Base-by-base conservation (phyloP, 805 yeast species). In the Hanseniaspora clermontiae region DNA sequence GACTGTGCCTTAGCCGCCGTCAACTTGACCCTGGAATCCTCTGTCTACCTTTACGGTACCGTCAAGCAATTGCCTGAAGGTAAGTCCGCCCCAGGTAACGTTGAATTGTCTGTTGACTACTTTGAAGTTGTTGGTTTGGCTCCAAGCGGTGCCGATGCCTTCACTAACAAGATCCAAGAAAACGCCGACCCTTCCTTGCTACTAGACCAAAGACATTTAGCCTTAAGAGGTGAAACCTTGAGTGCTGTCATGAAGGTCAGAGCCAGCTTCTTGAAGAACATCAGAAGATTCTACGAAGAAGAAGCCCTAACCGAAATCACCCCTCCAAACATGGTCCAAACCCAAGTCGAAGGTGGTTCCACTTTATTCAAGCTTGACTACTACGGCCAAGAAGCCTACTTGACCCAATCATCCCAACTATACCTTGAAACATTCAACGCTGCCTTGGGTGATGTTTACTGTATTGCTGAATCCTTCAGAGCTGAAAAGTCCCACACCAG, bases 281-380 rank as follows among this genome's bases (percentile, higher is more conserved):
- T 93, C 63, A 82, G 99, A 74, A 77, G 81, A 62, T 84, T 84
- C 58, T 91, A 78, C 68, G 74, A 69, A 27, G 93, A 87, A 66
- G 87, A 84, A 73, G 78, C 80, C 37, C 66, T 90, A 53, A 73
- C 81, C 36, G 99, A 93, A 77, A 96, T 95, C 59, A 93, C 97
- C 42, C 97, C 98, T 48, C 99, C 99, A 66, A 90, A 97, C 74
- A 93, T 93, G 97, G 99, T 93, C 57, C 98, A 93, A 75, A 90
- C 96, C 42, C 97, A 93, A 76, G 99, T 93, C 59, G 99, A 93
- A 75, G 98, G 99, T 70, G 99, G 99, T 55, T 86, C 97, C 42
- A 93, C 98, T 17, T 77, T 93, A 67, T 93, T 93, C 77, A 82
- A 83, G 66, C 76, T 93, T 75, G 85, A 87, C 70, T 93, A 95